Base-by-base conservation (phyloP, 176 grass and related monocot species). In the Aechmea fasciata region DNA sequence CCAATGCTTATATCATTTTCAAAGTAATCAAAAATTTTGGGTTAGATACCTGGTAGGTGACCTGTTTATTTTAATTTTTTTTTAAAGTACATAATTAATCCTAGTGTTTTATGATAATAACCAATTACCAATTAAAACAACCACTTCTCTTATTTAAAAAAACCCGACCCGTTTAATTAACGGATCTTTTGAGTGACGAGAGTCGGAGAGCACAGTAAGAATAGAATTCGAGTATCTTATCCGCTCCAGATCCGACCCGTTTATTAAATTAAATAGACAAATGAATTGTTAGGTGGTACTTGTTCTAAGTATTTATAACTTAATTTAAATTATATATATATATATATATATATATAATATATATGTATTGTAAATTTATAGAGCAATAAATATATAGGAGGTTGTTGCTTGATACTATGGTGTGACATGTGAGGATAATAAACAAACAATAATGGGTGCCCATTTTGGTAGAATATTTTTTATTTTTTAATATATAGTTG, bases 361-460 rank as follows among this genome's bases (percentile, higher is more conserved):
- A 14, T 20, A 22, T 19, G 10, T 18, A 2, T 20, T 15, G 9
- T 19, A 61, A 61, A 19, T 20, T 61, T 1, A 7, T 20, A 19
- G 55, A 7, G 20, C 2, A 22, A 19, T 61, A 20, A 19, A 19
- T n/a, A n/a, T n/a, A n/a, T 22, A 19, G 55, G 20, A 18, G 55
- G 17, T 9, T 22, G 20, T 61, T 61, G 55, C 55, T 17, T 22
- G 15, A 9, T 41, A 5, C 33, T 41, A 41, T 0, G 33, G 33
- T 41, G 33, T 10, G 41, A 67, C 55, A 61, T 61, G 55, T 61
- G 55, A 61, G n/a, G 10, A 61, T n/a, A 61, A 61, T 61, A 61
- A 61, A 61, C 55, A 18, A 59, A 41, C 2, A 19, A 4, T 61
- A 7, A 61, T 61, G 33, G 25, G 3, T 48, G 10, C 25, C 0